These are phyloP conservation scores for Phalaenopsis equestris DNA, from an alignment of 106 monocot genomes.

Conservation along the genomic window DNA sequence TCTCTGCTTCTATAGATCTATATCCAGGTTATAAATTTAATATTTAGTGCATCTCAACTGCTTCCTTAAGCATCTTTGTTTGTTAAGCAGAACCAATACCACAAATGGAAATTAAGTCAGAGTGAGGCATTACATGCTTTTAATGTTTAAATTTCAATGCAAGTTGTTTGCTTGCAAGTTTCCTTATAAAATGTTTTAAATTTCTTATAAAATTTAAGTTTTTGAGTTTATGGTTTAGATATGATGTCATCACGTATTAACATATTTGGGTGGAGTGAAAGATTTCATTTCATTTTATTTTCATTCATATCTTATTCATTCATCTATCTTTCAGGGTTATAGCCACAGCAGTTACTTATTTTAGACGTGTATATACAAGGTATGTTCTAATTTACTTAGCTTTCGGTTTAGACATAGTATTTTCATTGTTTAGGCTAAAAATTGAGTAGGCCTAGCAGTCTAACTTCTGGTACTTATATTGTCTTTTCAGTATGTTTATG, in stretches of 20 bases:
- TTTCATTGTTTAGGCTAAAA: not conserved
- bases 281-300: not conserved
- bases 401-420: not conserved
- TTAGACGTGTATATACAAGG: conserved; percentile 97
- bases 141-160: too few species aligned
- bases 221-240: too few species aligned
- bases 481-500: not conserved
- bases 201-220: too few species aligned
- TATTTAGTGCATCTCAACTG: too few species aligned
- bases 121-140: too few species aligned
- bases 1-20: too few species aligned
- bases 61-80: too few species aligned
- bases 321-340: conserved; percentile 68
- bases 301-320: not conserved
- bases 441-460: not conserved
- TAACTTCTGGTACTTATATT: not conserved
- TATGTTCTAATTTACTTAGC: conserved; percentile 17
- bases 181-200: too few species aligned
- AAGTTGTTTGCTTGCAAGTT: too few species aligned
- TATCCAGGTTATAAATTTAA: too few species aligned
- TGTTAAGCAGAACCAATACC: too few species aligned
- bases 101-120: too few species aligned
- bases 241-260: not conserved
- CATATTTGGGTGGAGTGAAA: not conserved
- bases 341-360: conserved; percentile 93